phyloP scores from a whole-genome alignment of 257 asterid genomes.

The Solanum sejunctum region DNA sequence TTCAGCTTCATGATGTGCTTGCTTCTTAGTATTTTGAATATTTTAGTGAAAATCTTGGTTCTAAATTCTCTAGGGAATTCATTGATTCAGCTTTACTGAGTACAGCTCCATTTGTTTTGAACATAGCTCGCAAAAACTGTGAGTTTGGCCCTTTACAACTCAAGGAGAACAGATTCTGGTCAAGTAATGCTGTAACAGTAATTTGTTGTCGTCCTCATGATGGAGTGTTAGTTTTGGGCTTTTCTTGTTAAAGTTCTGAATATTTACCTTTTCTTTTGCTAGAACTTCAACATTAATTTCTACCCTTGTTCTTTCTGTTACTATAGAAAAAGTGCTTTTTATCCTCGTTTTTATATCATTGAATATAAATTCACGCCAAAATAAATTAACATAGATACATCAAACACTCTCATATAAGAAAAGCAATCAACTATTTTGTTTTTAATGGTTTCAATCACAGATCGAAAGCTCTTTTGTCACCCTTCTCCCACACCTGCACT shows the following conservation, averaged over 20 bases:
- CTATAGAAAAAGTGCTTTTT: neutral
- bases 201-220: neutral
- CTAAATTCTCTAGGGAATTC: neutral
- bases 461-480: neutral
- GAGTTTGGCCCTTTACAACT: neutral
- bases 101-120: neutral
- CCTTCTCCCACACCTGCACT: neutral
- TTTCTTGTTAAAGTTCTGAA: neutral
- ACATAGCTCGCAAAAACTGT: neutral
- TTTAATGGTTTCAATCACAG: neutral
- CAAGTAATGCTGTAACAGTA: neutral
- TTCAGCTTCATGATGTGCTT: neutral
- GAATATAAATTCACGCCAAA: neutral
- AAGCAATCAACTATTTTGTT: neutral
- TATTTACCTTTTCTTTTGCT: neutral
- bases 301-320: neutral
- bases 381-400: neutral
- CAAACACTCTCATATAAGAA: neutral
- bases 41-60: neutral
- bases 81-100: neutral
- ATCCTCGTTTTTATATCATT: neutral
- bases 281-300: neutral
- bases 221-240: neutral
- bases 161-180: neutral
- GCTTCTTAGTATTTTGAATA: too few species aligned